Evolutionary conservation across 768 basidiomycete genomes (phyloP).

Genomic region (Mycena metata): DNA sequence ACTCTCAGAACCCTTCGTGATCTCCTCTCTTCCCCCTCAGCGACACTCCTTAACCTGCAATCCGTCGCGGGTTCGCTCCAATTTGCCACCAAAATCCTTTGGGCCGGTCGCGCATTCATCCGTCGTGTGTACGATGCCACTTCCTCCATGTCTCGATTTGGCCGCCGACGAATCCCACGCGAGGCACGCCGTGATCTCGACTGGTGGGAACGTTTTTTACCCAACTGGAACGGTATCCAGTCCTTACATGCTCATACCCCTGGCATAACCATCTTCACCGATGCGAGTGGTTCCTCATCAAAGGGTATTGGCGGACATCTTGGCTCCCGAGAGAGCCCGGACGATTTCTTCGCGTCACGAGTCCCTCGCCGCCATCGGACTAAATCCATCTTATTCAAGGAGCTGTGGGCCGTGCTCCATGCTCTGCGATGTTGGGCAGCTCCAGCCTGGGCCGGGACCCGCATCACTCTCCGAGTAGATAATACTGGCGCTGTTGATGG

Average conservation of each 20-base stretch:
- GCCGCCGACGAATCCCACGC: conserved; percentile 3
- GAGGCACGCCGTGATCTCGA: background rate
- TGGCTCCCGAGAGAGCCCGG: background rate
- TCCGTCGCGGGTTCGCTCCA: conserved; percentile 2
- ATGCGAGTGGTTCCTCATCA: background rate
- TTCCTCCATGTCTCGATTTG: background rate
- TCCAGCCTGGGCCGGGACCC: background rate
- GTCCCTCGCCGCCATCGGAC: background rate
- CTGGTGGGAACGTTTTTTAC: background rate
- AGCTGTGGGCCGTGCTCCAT: conserved; percentile 16
- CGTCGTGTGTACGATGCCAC: conserved; percentile 10
- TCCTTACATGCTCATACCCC: background rate
- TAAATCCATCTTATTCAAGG: conserved; percentile 6
- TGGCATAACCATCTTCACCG: background rate
- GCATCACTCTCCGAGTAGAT: no score
- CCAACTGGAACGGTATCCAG: conserved; percentile 11
- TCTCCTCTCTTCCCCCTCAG: background rate
- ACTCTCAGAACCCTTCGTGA: background rate
- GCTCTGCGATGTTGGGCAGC: conserved; percentile 4
- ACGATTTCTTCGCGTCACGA: background rate
- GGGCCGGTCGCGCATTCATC: background rate
- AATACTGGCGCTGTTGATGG: background rate
- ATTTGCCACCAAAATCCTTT: conserved; percentile 6
- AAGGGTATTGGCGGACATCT: conserved; percentile 11
- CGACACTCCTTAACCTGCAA: background rate